Percentiles rank a stretch among this genome's conserved stretches.
Evolutionary conservation across 2,329 filamentous ascomycete genomes (phyloP).

Genomic region (Coleophoma eucalyptorum): DNA sequence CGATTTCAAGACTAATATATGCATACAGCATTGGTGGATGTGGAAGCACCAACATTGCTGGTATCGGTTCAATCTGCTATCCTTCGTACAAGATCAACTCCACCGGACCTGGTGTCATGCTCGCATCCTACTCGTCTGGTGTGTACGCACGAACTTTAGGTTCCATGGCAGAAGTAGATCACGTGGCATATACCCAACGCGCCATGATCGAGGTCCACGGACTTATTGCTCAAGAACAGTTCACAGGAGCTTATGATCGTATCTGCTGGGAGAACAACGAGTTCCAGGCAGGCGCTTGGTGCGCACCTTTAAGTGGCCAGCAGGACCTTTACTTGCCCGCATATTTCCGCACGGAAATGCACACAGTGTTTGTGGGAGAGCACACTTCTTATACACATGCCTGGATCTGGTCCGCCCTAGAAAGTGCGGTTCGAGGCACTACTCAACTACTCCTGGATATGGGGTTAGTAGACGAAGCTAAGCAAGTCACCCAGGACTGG

Average conservation of each 20-base stretch:
- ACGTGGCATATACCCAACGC: conserved; percentile 59
- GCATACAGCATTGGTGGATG: conserved; percentile 29
- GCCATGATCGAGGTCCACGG: conserved; percentile 68
- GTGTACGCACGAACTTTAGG: conserved; percentile 36
- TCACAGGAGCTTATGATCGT: conserved; percentile 60
- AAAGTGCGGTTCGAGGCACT: conserved; percentile 62
- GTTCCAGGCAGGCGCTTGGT: conserved; percentile 60
- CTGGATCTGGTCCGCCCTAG: conserved; percentile 65
- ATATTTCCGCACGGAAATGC: conserved; percentile 63
- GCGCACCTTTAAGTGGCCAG: conserved; percentile 55
- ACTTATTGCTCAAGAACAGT: conserved; percentile 53
- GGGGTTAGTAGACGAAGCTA: conserved; percentile 67
- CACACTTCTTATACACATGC: conserved; percentile 70
- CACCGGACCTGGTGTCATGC: conserved; percentile 56
- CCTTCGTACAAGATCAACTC: conserved; percentile 64
- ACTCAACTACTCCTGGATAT: conserved; percentile 61
- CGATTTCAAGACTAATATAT: conserved; percentile 30
- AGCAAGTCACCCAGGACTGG: conserved; percentile 59
- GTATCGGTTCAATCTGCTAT: conserved; percentile 61
- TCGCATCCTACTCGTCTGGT: conserved; percentile 54
- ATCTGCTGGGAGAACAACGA: conserved; percentile 64
- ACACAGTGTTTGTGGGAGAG: conserved; percentile 66
- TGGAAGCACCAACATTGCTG: conserved; percentile 57
- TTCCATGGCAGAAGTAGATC: conserved; percentile 51
- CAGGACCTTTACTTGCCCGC: conserved; percentile 68